phyloP scores from a whole-genome alignment of 169 alveolate genomes.

The Haemoproteus tartakovskyi region DNA sequence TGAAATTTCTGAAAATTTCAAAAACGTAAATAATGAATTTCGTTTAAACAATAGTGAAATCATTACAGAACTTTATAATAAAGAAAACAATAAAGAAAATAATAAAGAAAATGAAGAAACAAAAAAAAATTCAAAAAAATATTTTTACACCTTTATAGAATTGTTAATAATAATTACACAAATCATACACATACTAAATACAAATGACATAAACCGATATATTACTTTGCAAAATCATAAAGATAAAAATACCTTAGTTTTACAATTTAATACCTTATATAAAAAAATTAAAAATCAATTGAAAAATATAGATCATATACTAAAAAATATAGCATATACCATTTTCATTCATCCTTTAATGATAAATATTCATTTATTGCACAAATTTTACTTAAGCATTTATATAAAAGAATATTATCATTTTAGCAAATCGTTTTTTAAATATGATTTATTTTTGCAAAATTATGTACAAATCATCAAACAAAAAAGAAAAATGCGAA shows the following conservation, averaged over 20 bases:
- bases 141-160: slow-evolving; percentile 29
- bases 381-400: slow-evolving; percentile 26
- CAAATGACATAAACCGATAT: slow-evolving; percentile 51
- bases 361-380: slow-evolving; percentile 37
- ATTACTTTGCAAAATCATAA: slow-evolving; percentile 40
- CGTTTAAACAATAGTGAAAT: not conserved
- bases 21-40: slow-evolving; percentile 17
- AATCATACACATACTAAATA: slow-evolving; percentile 35
- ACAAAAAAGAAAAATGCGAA: slow-evolving; percentile 24
- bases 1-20: slow-evolving; percentile 42
- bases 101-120: not conserved
- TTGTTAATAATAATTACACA: slow-evolving; percentile 31
- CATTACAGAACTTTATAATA: no score
- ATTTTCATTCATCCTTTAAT: slow-evolving; percentile 47
- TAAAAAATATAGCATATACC: slow-evolving; percentile 15
- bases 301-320: slow-evolving; percentile 1
- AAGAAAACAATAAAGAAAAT: slow-evolving; percentile 2
- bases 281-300: slow-evolving; percentile 37
- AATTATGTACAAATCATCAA: slow-evolving; percentile 17
- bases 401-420: slow-evolving; percentile 50
- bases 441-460: slow-evolving; percentile 30
- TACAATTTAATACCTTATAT: slow-evolving; percentile 48
- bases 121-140: slow-evolving; percentile 9
- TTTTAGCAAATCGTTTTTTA: slow-evolving; percentile 56
- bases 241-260: slow-evolving; percentile 16